phyloP scores from a whole-genome alignment of 2,329 filamentous ascomycete species.

The Ophiostoma pallidulum region DNA sequence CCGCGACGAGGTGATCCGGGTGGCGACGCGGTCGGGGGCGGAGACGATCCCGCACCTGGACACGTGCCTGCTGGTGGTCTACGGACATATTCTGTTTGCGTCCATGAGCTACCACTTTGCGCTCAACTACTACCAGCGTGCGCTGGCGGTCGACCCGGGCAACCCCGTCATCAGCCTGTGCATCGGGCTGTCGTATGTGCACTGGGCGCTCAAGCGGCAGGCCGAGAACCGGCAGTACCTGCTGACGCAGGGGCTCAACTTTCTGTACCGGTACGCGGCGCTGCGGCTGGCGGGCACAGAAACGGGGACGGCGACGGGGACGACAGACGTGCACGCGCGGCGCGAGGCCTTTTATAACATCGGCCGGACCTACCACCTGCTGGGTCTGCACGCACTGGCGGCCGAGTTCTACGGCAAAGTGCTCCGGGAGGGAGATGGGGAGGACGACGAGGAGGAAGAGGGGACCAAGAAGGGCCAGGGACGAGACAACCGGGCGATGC shows the following conservation, averaged over 20 bases:
- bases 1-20: conserved; percentile 67
- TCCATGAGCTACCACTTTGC: conserved; percentile 77
- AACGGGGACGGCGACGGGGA: conserved; percentile 27
- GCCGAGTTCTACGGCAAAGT: conserved; percentile 56
- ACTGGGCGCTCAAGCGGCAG: conserved; percentile 82
- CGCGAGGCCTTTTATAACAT: conserved; percentile 81
- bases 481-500: too few relatives aligned
- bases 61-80: conserved; percentile 73
- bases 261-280: conserved; percentile 65
- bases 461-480: conserved; percentile 3
- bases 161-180: conserved; percentile 74
- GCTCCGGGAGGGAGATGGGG: conserved; percentile 29
- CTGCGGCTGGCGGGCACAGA: conserved; percentile 33
- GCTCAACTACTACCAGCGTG: conserved; percentile 79
- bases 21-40: conserved; percentile 80
- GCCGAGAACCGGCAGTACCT: conserved; percentile 83
- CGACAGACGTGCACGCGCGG: conserved; percentile 20
- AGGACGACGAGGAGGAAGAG: conserved; percentile 7
- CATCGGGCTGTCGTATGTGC: conserved; percentile 75
- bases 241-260: conserved; percentile 74
- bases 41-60: conserved; percentile 53
- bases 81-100: conserved; percentile 80
- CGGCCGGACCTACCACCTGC: conserved; percentile 63
- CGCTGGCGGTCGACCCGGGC: conserved; percentile 60
- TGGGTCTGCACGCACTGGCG: conserved; percentile 65